Evolutionary conservation across 768 basidiomycete species (phyloP), one percentile per base, ranked within the genome.

Genomic region (Lyophyllum atratum): DNA sequence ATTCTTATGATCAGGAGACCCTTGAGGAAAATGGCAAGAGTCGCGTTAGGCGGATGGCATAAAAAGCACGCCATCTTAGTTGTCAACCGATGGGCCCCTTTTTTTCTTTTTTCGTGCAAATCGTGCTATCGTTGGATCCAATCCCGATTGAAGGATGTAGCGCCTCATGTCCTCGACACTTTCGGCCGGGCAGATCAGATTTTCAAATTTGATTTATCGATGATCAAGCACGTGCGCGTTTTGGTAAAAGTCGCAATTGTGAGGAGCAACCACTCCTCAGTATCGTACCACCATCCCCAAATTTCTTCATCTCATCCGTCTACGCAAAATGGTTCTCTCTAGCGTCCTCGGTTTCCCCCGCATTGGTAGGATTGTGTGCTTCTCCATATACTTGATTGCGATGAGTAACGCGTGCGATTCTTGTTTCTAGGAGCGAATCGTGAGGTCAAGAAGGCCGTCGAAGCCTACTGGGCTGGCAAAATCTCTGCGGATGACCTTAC

Each of bases 381-480:
- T 22, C 11, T 34, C 19, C 26, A 15, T 50, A 4, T 24, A 42
- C 28, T n/a, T 22, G 39, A 28, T 47, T 6, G 33, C 34, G 4
- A 59, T 31, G 31, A 14, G 28, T 39, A 31, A 6, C 40, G 55
- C 8, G 12, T 51, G 22, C 40, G 19, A 47, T 40, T 50, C 57
- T 53, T 54, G 48, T 50, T 52, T 49, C 49, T 63, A 95, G 93
- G 93, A 79, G 89, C 88, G 56, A 89, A 94, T 79, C 92, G 92
- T 77, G 93, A 96, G 78, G 85, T 95, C 60, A 97, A 97, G 80
- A 96, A 98, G 81, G 94, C 95, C 63, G 92, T 97, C 68, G 96
- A 98, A 77, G 90, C 93, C 55, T 98, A 98, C 82, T 99, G 97
- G 97, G 93, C 84, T 29, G 90, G 91, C 74, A 98, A 96, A 75